Percentiles rank a stretch among this genome's conserved stretches.
Conservation (phyloP, 805 yeast species). For the Wickerhamiella alocasiicola region DNA sequence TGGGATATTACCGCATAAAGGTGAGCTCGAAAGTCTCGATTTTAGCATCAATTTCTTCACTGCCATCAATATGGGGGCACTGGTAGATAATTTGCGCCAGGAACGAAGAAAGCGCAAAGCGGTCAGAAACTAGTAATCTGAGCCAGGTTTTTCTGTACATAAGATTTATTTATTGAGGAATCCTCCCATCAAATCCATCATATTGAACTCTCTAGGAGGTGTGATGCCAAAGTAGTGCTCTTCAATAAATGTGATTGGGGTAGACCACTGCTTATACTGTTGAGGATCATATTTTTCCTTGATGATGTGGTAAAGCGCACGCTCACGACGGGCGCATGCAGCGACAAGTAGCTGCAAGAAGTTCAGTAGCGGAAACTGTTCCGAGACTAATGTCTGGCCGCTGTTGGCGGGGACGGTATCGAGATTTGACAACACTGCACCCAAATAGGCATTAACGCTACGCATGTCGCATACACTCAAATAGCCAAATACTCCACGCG, state of each 20-base stretch:
- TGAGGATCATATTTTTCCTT: constrained; percentile 36
- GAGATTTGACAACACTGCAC: constrained; percentile 28
- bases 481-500: constrained; percentile 66
- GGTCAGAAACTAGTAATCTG: no score
- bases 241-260: constrained; percentile 47
- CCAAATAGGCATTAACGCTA: constrained; percentile 37
- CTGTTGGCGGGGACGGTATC: constrained; percentile 4
- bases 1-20: not conserved
- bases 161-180: constrained; percentile 27
- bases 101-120: constrained; percentile 26
- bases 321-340: constrained; percentile 43
- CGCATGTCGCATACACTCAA: constrained; percentile 53
- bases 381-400: constrained; percentile 30
- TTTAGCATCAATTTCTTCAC: constrained; percentile 86
- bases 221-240: constrained; percentile 46
- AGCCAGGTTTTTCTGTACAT: no score
- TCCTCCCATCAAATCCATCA: constrained; percentile 66
- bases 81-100: constrained; percentile 74
- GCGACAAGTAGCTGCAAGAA: constrained; percentile 55
- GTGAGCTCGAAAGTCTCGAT: constrained; percentile 26
- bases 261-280: constrained; percentile 27
- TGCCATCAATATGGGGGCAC: constrained; percentile 74
- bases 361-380: constrained; percentile 40
- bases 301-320: constrained; percentile 43
- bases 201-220: constrained; percentile 41